phyloP scores from a whole-genome alignment of 345 rosid species.

The Clausena lansium region DNA sequence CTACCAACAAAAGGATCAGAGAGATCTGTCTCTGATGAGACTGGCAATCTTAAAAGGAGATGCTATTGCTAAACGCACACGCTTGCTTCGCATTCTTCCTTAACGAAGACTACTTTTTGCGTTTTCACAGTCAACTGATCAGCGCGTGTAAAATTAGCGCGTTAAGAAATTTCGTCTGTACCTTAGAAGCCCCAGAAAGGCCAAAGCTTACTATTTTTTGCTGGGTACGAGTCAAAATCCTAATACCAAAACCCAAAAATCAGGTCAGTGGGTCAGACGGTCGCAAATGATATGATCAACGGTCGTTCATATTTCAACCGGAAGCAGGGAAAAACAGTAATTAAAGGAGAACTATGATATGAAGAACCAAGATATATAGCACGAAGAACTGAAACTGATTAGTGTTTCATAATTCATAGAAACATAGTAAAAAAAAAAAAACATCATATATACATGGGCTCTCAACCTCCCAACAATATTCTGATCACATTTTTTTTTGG shows the following conservation, averaged over 20 bases:
- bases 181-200: not conserved
- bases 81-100: conserved; percentile 35
- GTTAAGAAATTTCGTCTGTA: not conserved
- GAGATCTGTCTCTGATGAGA: conserved; percentile 7
- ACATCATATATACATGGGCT: conserved; percentile 14
- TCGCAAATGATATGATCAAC: conserved; percentile 3
- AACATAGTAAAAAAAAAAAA: not conserved
- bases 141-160: conserved; percentile 17
- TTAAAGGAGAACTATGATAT: not conserved
- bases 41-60: conserved; percentile 9
- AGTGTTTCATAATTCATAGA: conserved; percentile 8
- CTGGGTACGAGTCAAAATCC: not conserved
- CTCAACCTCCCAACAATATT: not conserved
- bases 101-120: not conserved
- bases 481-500: not conserved
- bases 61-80: conserved; percentile 32
- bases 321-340: not conserved
- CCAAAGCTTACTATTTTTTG: not conserved
- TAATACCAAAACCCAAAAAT: not conserved
- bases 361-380: not conserved
- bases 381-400: not conserved
- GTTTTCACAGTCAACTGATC: not conserved
- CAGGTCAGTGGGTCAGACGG: not conserved
- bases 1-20: not conserved
- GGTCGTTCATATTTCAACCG: not conserved